phyloP scores from a whole-genome alignment of 805 yeast genomes.

The Sugiyamaella americana region DNA sequence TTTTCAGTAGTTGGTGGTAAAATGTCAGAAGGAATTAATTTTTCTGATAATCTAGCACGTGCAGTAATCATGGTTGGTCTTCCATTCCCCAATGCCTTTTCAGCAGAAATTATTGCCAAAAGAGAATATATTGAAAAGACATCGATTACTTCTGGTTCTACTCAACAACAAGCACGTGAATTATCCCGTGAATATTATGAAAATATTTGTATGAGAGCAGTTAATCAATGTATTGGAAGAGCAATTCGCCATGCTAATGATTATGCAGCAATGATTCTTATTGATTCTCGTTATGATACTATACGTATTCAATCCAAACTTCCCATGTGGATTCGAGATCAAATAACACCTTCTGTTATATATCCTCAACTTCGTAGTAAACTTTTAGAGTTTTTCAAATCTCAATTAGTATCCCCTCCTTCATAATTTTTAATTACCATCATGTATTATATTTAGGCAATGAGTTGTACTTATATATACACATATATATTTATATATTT shows the following conservation, averaged over 20 bases:
- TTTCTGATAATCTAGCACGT: conserved; percentile 80
- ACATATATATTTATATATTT: too few species aligned
- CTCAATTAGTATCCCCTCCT: too few species aligned
- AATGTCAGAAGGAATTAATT: conserved; percentile 89
- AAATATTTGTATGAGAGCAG: conserved; percentile 82
- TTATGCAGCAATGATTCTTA: conserved; percentile 65
- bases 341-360: conserved; percentile 21
- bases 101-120: conserved; percentile 76
- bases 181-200: conserved; percentile 63
- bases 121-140: conserved; percentile 54
- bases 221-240: conserved; percentile 88
- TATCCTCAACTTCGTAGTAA: background rate
- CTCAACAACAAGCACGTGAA: conserved; percentile 29
- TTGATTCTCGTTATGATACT: conserved; percentile 53
- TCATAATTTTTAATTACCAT: too few species aligned
- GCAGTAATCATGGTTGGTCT: conserved; percentile 82
- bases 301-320: conserved; percentile 46
- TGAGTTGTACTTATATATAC: too few species aligned
- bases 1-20: conserved; percentile 90
- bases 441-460: too few species aligned
- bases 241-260: conserved; percentile 81
- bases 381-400: too few species aligned
- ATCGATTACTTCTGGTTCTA: conserved; percentile 44
- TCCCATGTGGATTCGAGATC: conserved; percentile 56
- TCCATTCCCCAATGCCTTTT: conserved; percentile 79